These are phyloP conservation scores for Apiospora koreana DNA, from an alignment of 2,329 filamentous ascomycete species.

Conservation along the genomic window DNA sequence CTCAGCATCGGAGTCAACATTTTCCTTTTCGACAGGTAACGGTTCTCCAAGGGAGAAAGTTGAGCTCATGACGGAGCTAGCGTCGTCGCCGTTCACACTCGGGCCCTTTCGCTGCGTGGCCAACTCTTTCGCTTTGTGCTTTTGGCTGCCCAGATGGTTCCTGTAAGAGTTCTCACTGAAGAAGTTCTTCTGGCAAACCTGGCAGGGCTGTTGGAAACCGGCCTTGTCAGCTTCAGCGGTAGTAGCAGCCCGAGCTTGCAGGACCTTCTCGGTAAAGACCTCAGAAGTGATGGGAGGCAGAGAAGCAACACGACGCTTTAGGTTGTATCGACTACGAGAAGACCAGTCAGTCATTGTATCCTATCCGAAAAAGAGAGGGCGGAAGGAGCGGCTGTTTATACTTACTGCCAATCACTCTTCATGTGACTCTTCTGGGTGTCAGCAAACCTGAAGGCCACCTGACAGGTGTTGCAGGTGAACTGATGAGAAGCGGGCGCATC, in stretches of 20 bases:
- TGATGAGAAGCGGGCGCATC: slow-evolving; percentile 65
- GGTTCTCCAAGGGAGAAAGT: slow-evolving; percentile 90
- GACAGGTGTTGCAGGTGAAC: slow-evolving; percentile 97
- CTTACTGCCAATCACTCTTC: slow-evolving; percentile 98
- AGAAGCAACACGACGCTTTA: slow-evolving; percentile 90
- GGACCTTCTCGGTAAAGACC: slow-evolving; percentile 91
- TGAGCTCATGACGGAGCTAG: slow-evolving; percentile 83
- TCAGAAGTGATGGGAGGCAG: slow-evolving; percentile 90
- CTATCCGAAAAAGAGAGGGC: slow-evolving; percentile 11
- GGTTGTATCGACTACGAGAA: slow-evolving; percentile 77
- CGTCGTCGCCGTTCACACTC: slow-evolving; percentile 62
- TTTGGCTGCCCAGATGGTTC: slow-evolving; percentile 89
- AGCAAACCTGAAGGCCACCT: slow-evolving; percentile 92
- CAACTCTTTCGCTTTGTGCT: slow-evolving; percentile 74
- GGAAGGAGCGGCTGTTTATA: slow-evolving; percentile 27
- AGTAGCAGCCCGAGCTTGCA: slow-evolving; percentile 83
- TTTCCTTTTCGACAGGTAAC: slow-evolving; percentile 47
- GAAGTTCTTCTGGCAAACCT: slow-evolving; percentile 86
- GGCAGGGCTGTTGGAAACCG: slow-evolving; percentile 81
- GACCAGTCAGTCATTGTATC: slow-evolving; percentile 18
- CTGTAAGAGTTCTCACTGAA: slow-evolving; percentile 95
- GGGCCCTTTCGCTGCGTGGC: slow-evolving; percentile 40
- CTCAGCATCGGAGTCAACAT: slow-evolving; percentile 68
- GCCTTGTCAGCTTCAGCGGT: slow-evolving; percentile 85
- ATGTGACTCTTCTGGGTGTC: slow-evolving; percentile 94